Conservation (phyloP, 805 yeast species). For the Saturnispora serradocipensis region DNA sequence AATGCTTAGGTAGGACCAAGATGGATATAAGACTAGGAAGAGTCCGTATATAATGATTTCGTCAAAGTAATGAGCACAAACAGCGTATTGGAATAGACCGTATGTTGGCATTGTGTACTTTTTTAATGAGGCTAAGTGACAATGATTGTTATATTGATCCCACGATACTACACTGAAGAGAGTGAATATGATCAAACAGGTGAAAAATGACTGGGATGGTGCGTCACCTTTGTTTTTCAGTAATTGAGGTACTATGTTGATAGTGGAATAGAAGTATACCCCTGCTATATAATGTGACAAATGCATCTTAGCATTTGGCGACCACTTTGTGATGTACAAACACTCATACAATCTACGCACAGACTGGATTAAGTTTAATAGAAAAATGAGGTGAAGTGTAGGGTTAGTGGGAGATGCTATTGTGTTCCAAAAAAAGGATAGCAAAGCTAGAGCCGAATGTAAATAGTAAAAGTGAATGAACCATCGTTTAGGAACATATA, state of each 20-base stretch:
- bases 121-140: conserved; percentile 35
- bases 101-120: conserved; percentile 51
- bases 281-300: conserved; percentile 62
- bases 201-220: not conserved
- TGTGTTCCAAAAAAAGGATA: not conserved
- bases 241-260: conserved; percentile 30
- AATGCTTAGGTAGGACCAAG: conserved; percentile 18
- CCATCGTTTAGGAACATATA: conserved; percentile 52
- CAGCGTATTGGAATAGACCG: conserved; percentile 39
- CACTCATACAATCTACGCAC: conserved; percentile 50
- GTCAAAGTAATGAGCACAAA: conserved; percentile 64
- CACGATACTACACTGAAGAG: conserved; percentile 29
- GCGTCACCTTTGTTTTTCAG: not conserved
- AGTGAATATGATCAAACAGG: conserved; percentile 6
- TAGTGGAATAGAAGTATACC: conserved; percentile 42
- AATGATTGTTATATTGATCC: conserved; percentile 45
- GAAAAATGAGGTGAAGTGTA: not conserved
- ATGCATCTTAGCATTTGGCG: conserved; percentile 45
- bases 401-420: not conserved
- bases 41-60: conserved; percentile 48
- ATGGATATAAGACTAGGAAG: conserved; percentile 13
- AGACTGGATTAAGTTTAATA: conserved; percentile 39
- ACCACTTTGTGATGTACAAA: conserved; percentile 37
- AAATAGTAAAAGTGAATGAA: conserved; percentile 55
- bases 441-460: conserved; percentile 28